Percentiles rank a stretch among this genome's conserved stretches.
phyloP scores from a whole-genome alignment of 331 rosid species.

The Acacia pycnantha region DNA sequence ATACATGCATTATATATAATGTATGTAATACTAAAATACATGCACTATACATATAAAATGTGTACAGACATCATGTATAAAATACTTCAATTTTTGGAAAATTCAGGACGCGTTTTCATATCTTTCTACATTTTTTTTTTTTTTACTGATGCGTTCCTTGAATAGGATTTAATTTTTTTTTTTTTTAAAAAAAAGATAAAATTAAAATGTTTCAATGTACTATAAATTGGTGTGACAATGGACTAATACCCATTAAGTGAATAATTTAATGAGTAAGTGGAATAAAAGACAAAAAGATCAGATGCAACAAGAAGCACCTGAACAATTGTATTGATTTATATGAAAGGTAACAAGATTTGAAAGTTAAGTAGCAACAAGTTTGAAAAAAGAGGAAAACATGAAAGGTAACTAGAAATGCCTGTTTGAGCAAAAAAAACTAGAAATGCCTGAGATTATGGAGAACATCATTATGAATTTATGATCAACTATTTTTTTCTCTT shows the following conservation, averaged over 20 bases:
- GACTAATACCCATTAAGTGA: neutral
- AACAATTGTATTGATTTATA: neutral
- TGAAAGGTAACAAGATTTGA: constrained; percentile 4
- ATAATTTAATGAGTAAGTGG: constrained; percentile 17
- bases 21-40: neutral
- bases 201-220: neutral
- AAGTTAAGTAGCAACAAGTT: neutral
- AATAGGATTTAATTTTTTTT: neutral
- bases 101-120: neutral
- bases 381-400: too few species aligned
- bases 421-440: too few species aligned
- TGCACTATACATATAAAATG: neutral
- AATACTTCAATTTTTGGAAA: neutral
- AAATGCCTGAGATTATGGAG: neutral
- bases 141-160: neutral
- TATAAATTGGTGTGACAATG: too few species aligned
- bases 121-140: neutral
- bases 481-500: constrained; percentile 10
- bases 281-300: neutral
- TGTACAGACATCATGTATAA: neutral
- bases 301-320: neutral
- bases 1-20: neutral
- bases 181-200: neutral
- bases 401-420: too few species aligned
- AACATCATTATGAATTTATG: constrained; percentile 24